These are phyloP conservation scores for Coemansia guatemalensis DNA, from an alignment of 192 early-diverging fungal species.

Conservation along the genomic window DNA sequence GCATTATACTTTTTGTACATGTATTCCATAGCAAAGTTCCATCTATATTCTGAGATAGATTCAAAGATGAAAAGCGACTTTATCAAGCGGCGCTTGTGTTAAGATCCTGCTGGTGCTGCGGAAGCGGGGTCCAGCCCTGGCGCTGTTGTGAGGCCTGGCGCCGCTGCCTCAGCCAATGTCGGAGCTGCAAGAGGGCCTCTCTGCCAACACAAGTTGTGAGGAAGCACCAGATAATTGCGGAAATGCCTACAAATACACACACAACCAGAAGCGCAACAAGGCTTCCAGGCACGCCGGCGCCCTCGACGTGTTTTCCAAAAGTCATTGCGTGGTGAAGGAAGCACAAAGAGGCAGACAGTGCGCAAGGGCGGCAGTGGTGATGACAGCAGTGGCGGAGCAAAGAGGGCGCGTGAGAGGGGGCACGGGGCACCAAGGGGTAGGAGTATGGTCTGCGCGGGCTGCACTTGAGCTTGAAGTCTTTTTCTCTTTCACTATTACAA, in stretches of 20 bases:
- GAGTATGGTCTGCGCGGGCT: background rate
- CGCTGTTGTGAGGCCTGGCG: constrained; percentile 11
- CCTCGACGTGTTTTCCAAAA: background rate
- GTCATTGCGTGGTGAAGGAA: background rate
- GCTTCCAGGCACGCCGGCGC: constrained; percentile 26
- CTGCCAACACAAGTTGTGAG: constrained; percentile 49
- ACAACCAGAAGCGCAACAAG: constrained; percentile 42
- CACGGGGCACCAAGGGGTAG: too few species aligned
- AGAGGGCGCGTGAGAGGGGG: too few species aligned
- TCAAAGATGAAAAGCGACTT: background rate
- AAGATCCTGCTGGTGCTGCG: constrained; percentile 17
- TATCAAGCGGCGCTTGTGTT: background rate
- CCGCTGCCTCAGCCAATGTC: constrained; percentile 33
- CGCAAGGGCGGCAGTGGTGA: background rate
- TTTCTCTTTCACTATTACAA: constrained; percentile 3
- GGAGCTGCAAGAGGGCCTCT: constrained; percentile 35
- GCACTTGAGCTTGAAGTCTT: background rate
- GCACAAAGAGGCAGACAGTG: background rate
- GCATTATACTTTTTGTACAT: too few species aligned
- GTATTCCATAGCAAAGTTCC: too few species aligned
- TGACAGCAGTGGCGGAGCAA: too few species aligned
- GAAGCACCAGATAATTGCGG: constrained; percentile 54
- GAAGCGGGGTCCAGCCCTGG: constrained; percentile 26
- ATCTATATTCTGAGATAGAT: too few species aligned
- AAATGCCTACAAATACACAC: constrained; percentile 35